These are phyloP conservation scores for Aleurites moluccanus DNA, from an alignment of 441 rosid genomes.

Conservation along the genomic window DNA sequence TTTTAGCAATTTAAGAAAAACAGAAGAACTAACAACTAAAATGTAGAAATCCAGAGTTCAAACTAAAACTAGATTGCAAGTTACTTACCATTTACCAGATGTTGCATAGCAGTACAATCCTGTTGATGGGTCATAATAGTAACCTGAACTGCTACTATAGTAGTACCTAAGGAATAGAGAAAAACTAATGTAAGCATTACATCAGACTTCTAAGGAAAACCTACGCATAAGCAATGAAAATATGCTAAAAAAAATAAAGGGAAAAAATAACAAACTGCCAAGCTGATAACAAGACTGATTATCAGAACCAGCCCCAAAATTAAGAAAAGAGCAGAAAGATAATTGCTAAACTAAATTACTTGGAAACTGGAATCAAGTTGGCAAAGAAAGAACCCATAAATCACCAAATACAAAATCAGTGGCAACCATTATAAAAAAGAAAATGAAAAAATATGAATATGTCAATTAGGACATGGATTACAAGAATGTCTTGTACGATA, in stretches of 20 bases:
- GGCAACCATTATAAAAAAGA: not conserved
- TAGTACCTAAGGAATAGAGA: slow-evolving; percentile 62
- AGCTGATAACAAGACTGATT: not conserved
- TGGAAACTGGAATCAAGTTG: slow-evolving; percentile 1
- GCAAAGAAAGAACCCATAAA: not conserved
- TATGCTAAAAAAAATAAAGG: not conserved
- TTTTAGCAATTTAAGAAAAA: no score
- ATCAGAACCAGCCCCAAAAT: not conserved
- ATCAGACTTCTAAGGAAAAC: not conserved
- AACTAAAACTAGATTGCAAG: slow-evolving; percentile 5
- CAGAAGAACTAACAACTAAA: no score
- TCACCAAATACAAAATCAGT: not conserved
- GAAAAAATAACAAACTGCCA: not conserved
- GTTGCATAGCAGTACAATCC: slow-evolving; percentile 80
- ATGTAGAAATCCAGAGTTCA: not conserved
- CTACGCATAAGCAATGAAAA: not conserved
- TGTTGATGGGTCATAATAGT: slow-evolving; percentile 80
- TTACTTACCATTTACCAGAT: slow-evolving; percentile 77
- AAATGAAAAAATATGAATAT: not conserved
- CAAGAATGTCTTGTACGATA: not conserved
- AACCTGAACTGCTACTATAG: slow-evolving; percentile 86
- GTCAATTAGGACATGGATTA: not conserved
- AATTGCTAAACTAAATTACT: not conserved
- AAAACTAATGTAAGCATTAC: not conserved
- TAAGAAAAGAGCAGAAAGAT: not conserved